Base-by-base conservation (phyloP, 495 filamentous ascomycete species). In the Podospora appendiculata region DNA sequence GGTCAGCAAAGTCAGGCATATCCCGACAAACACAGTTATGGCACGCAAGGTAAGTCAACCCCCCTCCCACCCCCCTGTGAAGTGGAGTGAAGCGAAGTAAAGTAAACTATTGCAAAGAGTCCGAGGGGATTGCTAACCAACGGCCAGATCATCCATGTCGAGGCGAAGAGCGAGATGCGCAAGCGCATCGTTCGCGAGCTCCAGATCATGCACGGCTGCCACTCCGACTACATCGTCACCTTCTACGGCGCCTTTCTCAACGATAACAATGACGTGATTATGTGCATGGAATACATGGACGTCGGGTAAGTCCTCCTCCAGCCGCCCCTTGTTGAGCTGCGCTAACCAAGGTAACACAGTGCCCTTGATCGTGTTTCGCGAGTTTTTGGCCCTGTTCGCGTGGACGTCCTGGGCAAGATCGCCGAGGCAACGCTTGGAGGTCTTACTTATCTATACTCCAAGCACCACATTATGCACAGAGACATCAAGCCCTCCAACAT, bases 201-300 rank as follows among this genome's bases (percentile, higher is more conserved):
- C 18, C 89, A 95, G 62, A 96, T 98, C 58, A 96, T 96, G 81
- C 90, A 95, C 65, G 91, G 96, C 55, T 97, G 93, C 70, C 93
- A 95, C 55, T 96, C 87, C 8, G 88, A 91, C 40, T 89, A 90
- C 64, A 97, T 98, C 60, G 93, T 98, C 19, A 94, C 84, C 12
- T 97, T 97, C 69, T 96, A 96, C 61, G 93, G 93, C 45, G 93
- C 93, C 18, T 97, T 97, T 70, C 79, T 96, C 52, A 96, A 95
- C 60, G 89, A 96, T 58, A 86, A 85, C 43, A 87, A 93, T 56
- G 93, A 97, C 71, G 94, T 98, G 54, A 90, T 96, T 54, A 86
- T 98, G 86, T 98, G 93, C 66, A 98, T 98, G 93, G 93, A 98
- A 67, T 96, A 98, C 63, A 95, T 95, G 90, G 93, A 98, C 74